These are phyloP conservation scores for Aspergillus sclerotioniger DNA, from an alignment of 495 filamentous ascomycete species.

Conservation along the genomic window DNA sequence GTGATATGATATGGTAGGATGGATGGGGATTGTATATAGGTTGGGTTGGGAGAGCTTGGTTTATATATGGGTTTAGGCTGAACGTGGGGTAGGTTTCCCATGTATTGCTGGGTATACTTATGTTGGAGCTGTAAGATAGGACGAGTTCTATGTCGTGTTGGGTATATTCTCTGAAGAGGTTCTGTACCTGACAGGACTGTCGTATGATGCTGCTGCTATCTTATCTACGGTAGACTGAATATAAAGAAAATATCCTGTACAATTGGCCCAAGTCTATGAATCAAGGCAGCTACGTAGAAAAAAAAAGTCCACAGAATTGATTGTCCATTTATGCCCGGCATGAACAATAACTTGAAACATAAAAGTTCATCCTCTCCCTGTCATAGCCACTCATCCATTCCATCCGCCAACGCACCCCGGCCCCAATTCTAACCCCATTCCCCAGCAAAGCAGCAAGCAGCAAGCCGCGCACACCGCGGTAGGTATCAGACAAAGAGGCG, in stretches of 20 bases:
- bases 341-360: conserved; percentile 17
- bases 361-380: conserved; percentile 20
- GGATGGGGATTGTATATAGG: background rate
- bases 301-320: background rate
- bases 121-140: too few relatives aligned
- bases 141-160: too few relatives aligned
- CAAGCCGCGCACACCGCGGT: background rate
- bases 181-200: too few relatives aligned
- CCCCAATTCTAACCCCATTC: background rate
- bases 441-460: background rate
- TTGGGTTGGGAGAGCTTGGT: background rate
- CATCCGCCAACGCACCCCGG: conserved; percentile 1
- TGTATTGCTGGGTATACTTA: background rate
- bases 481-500: conserved; percentile 11
- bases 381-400: conserved; percentile 14
- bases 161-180: too few relatives aligned
- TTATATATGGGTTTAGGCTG: background rate
- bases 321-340: conserved; percentile 3
- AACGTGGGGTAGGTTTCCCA: too few relatives aligned
- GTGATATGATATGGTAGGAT: background rate
- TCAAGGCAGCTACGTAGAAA: background rate
- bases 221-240: too few relatives aligned
- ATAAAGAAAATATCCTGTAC: too few relatives aligned
- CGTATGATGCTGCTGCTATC: too few relatives aligned
- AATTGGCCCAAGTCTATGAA: too few relatives aligned